Evolutionary conservation across 192 early-diverging fungal species (phyloP), one percentile per base, ranked within the genome.

Genomic region (Funneliformis mosseae): DNA sequence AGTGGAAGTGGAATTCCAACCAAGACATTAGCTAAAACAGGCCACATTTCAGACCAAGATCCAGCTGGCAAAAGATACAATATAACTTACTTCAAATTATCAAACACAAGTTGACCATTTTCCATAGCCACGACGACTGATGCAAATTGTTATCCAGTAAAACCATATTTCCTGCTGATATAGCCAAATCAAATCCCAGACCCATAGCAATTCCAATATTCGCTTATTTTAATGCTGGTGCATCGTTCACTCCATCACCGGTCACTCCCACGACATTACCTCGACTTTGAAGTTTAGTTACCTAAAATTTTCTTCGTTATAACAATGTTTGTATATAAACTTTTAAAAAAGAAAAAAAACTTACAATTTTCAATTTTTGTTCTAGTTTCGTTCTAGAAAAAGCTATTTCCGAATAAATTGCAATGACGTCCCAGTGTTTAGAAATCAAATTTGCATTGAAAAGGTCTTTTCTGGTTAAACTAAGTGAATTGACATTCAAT

Each of bases 161-260:
- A 33, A 91, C 87, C 85, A 94, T 89, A 73, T 14, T 90, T 14
- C 89, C 90, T 43, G 89, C 92, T 42, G 89, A 69, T 72, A 88
- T 92, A 27, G 91, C 89, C 5, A 95, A 93, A 79, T 96, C 95
- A 0, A 92, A 92, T 50, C 96, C 95, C 74, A 87, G 83, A 14
- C 92, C 96, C 89, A 98, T 94, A 66, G 96, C 94, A 46, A 97
- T 88, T 60, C 95, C 95, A 42, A 98, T 89, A 80, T 96, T 89
- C 12, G 97, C 95, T n/a, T 92, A 91, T 74, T 93, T 95, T 68
- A 98, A 88, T n/a, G 97, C 95, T 25, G 96, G 94, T 63, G 95
- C 90, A 79, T 98, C 97, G 81, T 97, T 97, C 14, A 95, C 94
- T 71, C 95, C 97, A 82, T 98, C 96, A 75, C 96, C 96, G 33